Percentiles rank a stretch among this genome's conserved stretches.
Conservation (phyloP, 371 early-diverging fungal species). For the Phascolomyces articulosus region DNA sequence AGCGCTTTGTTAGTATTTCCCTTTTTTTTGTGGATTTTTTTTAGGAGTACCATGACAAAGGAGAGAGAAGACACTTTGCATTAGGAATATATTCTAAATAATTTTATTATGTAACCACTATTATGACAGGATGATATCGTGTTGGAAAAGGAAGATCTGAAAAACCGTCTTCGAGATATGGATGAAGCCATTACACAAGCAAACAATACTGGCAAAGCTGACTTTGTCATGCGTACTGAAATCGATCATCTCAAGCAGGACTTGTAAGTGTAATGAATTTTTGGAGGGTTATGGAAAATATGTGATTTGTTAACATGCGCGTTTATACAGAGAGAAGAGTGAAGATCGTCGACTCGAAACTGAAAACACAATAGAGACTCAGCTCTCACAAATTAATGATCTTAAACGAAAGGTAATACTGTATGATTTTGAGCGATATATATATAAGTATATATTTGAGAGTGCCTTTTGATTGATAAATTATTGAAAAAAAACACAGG, state of each 20-base stretch:
- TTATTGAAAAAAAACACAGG: too few species aligned
- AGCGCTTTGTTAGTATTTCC: constrained; percentile 66
- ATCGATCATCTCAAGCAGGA: constrained; percentile 87
- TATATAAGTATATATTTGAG: too few species aligned
- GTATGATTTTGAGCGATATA: too few species aligned
- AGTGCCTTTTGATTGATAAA: too few species aligned
- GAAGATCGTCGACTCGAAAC: constrained; percentile 79
- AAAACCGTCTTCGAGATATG: constrained; percentile 68
- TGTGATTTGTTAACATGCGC: not conserved
- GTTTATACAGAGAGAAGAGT: constrained; percentile 61
- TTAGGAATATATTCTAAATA: not conserved
- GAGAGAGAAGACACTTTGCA: too few species aligned
- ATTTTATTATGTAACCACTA: not conserved
- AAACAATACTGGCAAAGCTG: constrained; percentile 78
- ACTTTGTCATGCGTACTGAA: constrained; percentile 86
- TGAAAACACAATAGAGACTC: constrained; percentile 64
- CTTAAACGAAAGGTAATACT: constrained; percentile 67
- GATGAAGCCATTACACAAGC: constrained; percentile 70
- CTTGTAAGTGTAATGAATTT: constrained; percentile 55
- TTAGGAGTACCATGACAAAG: too few species aligned
- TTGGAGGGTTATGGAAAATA: too few species aligned
- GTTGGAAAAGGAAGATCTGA: constrained; percentile 67
- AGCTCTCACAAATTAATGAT: constrained; percentile 64
- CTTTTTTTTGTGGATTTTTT: not conserved
- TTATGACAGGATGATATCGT: constrained; percentile 66